phyloP scores from a whole-genome alignment of 805 yeast genomes.

The Yamadazyma takamatsuzukensis region DNA sequence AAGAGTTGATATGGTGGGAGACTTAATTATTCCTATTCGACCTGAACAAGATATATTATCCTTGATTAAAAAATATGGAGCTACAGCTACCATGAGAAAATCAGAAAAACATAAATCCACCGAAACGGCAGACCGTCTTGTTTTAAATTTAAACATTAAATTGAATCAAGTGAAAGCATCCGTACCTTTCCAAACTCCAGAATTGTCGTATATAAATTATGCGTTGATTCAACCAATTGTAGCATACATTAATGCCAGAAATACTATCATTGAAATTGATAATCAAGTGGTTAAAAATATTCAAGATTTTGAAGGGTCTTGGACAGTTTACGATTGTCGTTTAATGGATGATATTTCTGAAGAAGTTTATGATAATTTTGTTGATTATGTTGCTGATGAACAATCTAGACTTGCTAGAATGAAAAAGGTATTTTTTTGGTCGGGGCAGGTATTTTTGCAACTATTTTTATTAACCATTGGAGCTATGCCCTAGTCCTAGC shows the following conservation, averaged over 20 bases:
- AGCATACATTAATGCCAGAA: constrained; percentile 86
- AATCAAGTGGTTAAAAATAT: constrained; percentile 78
- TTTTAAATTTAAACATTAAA: constrained; percentile 74
- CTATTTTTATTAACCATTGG: constrained; percentile 73
- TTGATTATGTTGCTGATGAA: constrained; percentile 83
- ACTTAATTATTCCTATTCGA: constrained; percentile 64
- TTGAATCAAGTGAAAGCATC: constrained; percentile 84
- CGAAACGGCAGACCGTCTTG: too few species aligned
- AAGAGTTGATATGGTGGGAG: constrained; percentile 89
- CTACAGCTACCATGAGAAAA: constrained; percentile 45
- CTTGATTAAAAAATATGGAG: background rate
- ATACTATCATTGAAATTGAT: constrained; percentile 83
- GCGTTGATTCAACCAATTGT: constrained; percentile 94
- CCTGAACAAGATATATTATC: constrained; percentile 2
- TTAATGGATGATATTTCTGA: constrained; percentile 88
- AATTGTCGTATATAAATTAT: constrained; percentile 84
- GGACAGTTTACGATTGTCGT: constrained; percentile 91
- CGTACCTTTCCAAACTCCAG: constrained; percentile 84
- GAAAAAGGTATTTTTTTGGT: constrained; percentile 89
- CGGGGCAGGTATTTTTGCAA: constrained; percentile 80
- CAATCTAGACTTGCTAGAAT: constrained; percentile 67
- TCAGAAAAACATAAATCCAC: too few species aligned
- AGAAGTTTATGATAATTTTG: constrained; percentile 89
- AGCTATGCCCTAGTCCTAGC: constrained; percentile 34
- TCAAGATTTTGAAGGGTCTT: constrained; percentile 87